Percentiles rank a stretch among this genome's conserved stretches.
Conservation (phyloP, 495 filamentous ascomycete genomes). For the Elaphomyces granulatus region DNA sequence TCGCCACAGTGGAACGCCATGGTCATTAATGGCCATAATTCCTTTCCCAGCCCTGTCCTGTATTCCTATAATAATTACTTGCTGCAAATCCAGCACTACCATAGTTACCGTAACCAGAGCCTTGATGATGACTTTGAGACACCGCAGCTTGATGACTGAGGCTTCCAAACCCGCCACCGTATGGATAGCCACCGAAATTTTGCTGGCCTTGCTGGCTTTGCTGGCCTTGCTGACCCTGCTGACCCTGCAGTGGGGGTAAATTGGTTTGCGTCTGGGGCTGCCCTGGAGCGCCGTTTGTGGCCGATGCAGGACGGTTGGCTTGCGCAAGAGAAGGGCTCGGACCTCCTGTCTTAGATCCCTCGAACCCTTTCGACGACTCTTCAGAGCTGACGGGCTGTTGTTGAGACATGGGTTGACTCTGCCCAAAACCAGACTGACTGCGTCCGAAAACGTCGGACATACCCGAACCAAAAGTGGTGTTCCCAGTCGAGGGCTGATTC, state of each 20-base stretch:
- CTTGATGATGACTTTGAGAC: constrained; percentile 48
- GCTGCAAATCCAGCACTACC: constrained; percentile 35
- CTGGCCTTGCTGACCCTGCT: constrained; percentile 35
- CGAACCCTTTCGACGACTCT: constrained; percentile 66
- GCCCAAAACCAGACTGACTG: constrained; percentile 49
- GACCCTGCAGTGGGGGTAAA: constrained; percentile 62
- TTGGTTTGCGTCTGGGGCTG: constrained; percentile 44
- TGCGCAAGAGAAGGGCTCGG: constrained; percentile 76
- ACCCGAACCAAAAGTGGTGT: constrained; percentile 48
- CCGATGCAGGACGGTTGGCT: constrained; percentile 69
- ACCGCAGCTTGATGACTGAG: constrained; percentile 48
- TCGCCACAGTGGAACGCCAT: constrained; percentile 28
- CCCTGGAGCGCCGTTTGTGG: constrained; percentile 54
- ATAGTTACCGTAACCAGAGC: constrained; percentile 34
- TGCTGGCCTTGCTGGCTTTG: too few species aligned
- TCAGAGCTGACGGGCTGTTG: constrained; percentile 45
- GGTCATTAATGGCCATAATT: constrained; percentile 39
- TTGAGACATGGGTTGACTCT: constrained; percentile 50
- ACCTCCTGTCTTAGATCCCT: constrained; percentile 57
- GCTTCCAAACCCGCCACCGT: constrained; percentile 53
- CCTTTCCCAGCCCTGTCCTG: constrained; percentile 52
- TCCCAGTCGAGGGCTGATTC: constrained; percentile 39
- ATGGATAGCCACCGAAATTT: constrained; percentile 64
- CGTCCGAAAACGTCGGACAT: constrained; percentile 72
- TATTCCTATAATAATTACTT: constrained; percentile 37